Conservation (phyloP, 2,329 filamentous ascomycete species). For the Monilinia fructigena region DNA sequence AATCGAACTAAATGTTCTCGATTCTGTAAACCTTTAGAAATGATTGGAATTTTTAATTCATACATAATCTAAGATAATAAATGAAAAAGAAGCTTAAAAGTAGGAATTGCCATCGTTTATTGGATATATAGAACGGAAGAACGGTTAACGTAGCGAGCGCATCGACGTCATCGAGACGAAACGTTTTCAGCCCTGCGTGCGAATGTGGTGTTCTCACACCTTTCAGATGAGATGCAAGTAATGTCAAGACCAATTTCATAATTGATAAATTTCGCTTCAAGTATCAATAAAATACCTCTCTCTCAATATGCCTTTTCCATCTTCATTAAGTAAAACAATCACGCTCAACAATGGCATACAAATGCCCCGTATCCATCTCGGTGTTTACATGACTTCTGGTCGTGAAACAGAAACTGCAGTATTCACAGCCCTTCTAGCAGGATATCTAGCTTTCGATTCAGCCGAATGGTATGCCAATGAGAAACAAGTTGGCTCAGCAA, state of each 20-base stretch:
- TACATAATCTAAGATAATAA: too few relatives aligned
- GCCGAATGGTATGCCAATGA: slow-evolving; percentile 67
- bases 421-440: slow-evolving; percentile 42
- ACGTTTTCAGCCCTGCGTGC: too few relatives aligned
- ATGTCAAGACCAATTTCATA: background rate
- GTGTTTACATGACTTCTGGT: slow-evolving; percentile 69
- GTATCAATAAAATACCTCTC: background rate
- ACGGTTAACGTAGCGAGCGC: too few relatives aligned
- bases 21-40: too few relatives aligned
- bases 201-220: background rate
- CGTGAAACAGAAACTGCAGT: slow-evolving; percentile 59
- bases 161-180: too few relatives aligned
- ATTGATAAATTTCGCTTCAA: background rate
- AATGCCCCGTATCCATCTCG: slow-evolving; percentile 72
- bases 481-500: slow-evolving; percentile 63
- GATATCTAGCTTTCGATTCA: slow-evolving; percentile 54
- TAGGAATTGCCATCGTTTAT: too few relatives aligned
- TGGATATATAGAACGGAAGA: too few relatives aligned
- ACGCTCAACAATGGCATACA: slow-evolving; percentile 41
- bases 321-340: slow-evolving; percentile 11
- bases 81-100: too few relatives aligned
- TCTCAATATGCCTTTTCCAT: slow-evolving; percentile 6
- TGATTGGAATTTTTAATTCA: too few relatives aligned
- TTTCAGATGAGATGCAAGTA: background rate
- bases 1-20: too few relatives aligned